These are phyloP conservation scores for Yamadazyma sp. DNA, from an alignment of 805 yeast genomes.

Conservation along the genomic window DNA sequence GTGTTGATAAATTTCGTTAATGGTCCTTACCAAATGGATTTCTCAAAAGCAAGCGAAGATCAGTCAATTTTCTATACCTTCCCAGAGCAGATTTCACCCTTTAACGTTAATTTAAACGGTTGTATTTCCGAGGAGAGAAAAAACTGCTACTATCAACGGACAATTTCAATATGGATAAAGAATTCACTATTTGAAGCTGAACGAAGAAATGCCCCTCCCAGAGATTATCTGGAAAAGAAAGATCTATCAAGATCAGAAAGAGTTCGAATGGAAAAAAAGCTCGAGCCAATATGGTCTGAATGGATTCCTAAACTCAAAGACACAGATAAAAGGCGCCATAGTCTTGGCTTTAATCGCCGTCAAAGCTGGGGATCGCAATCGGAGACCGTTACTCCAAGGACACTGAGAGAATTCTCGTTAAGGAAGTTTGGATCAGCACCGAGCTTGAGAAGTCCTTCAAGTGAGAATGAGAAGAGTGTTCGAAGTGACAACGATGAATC, in stretches of 20 bases:
- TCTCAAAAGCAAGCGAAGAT: conserved; percentile 8
- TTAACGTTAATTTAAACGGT: conserved; percentile 15
- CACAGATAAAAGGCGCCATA: conserved; percentile 1
- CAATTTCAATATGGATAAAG: conserved; percentile 9
- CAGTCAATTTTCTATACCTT: conserved; percentile 11
- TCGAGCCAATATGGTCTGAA: conserved; percentile 13
- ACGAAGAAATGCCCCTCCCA: neutral
- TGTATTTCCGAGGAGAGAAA: neutral
- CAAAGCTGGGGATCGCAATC: too few species aligned
- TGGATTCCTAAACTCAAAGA: conserved; percentile 9
- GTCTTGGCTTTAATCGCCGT: too few species aligned
- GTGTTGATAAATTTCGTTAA: conserved; percentile 25
- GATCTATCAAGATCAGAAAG: conserved; percentile 10
- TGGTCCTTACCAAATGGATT: conserved; percentile 25
- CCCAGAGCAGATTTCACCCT: conserved; percentile 22
- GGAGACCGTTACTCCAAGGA: too few species aligned
- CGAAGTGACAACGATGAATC: too few species aligned
- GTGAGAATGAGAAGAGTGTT: too few species aligned
- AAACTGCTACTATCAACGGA: conserved; percentile 12
- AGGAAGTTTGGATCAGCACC: too few species aligned
- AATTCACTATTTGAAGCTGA: conserved; percentile 5
- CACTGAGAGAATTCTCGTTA: too few species aligned
- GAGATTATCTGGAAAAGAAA: neutral
- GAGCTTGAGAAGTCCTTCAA: too few species aligned
- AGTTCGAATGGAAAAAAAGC: conserved; percentile 12